A percentile compares a stretch with the other conserved stretches of the same genome.
phyloP scores from a whole-genome alignment of 1,284 basidiomycete genomes.

The Inonotus obliquus region DNA sequence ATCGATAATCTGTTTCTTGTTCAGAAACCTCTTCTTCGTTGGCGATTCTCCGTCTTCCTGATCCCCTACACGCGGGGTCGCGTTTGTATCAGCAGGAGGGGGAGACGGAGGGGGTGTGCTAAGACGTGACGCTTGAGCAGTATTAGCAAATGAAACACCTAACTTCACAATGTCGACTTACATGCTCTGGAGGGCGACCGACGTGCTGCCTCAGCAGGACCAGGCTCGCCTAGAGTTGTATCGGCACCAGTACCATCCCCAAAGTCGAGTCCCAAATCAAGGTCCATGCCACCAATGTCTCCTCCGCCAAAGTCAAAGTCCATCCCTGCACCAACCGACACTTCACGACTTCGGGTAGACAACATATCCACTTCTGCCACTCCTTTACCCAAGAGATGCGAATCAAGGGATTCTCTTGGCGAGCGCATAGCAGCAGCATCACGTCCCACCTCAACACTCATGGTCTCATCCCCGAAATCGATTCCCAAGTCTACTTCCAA shows the following conservation, averaged over 20 bases:
- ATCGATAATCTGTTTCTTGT: constrained; percentile 46
- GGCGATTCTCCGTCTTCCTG: constrained; percentile 32
- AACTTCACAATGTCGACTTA: constrained; percentile 34
- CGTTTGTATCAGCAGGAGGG: constrained; percentile 49
- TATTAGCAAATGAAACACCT: constrained; percentile 6
- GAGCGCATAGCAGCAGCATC: constrained; percentile 50
- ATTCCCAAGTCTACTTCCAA: constrained; percentile 72
- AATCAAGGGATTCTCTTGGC: constrained; percentile 54
- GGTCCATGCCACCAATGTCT: constrained; percentile 46
- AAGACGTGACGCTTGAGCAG: constrained; percentile 60
- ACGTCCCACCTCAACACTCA: constrained; percentile 71
- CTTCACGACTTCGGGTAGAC: constrained; percentile 56
- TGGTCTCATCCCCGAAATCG: constrained; percentile 63
- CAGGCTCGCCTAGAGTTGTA: constrained; percentile 24
- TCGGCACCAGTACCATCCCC: constrained; percentile 42
- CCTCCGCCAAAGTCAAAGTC: constrained; percentile 54
- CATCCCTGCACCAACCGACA: constrained; percentile 57
- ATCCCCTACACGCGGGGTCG: constrained; percentile 33
- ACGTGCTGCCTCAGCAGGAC: constrained; percentile 41
- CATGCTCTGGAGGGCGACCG: constrained; percentile 64
- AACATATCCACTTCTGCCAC: constrained; percentile 53
- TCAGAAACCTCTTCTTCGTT: constrained; percentile 45
- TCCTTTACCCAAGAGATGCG: constrained; percentile 47
- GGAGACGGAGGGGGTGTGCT: constrained; percentile 69
- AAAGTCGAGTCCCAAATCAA: constrained; percentile 72